Evolutionary conservation across 192 early-diverging fungal genomes (phyloP), one percentile per base, ranked within the genome.

Genomic region (Coemansia sp.): DNA sequence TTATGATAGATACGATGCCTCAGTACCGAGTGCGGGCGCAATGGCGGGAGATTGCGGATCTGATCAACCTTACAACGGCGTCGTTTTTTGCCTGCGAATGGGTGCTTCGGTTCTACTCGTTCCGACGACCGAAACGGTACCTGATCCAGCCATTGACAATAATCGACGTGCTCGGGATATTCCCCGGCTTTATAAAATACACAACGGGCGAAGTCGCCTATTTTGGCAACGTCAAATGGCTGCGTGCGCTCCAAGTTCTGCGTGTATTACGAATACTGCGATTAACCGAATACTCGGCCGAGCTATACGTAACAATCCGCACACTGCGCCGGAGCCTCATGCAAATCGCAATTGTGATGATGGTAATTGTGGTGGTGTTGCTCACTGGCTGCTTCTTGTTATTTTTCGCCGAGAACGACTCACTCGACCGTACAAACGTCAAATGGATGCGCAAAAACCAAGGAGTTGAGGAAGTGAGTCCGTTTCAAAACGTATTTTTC

Each of bases 401-500:
- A 52, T 81, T 75, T 57, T 81, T 61, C 63, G 69, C 73, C 19
- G 78, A 81, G 59, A 74, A 75, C 69, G 69, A 81, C 57, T 57
- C 50, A 14, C 63, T 81, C 10, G 73, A 81, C 10, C 35, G 31
- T 0, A 64, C 10, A 6, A 68, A 31, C 26, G 73, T 68, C 3
- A 51, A 72, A 23, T 81, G 78, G 78, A n/a, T 81, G 60, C 78
- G 78, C 64, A 81, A 62, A 37, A 62, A 67, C 31, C 62, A 69
- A 29, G 72, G 72, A 3, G 68, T 68, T 5, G 7, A 25, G 0
- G 84, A 85, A 59, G 39, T 50, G 37, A 84, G 82, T 21, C 84
- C 84, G 16, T 85, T 73, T 23, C 84, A 85, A 59, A 82, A 78
- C 55, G 66, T 85, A 2, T 71, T 84, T 25, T 79, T 77, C 57